These are phyloP conservation scores for Pseudevernia furfuracea DNA, from an alignment of 495 filamentous ascomycete species.

Conservation along the genomic window DNA sequence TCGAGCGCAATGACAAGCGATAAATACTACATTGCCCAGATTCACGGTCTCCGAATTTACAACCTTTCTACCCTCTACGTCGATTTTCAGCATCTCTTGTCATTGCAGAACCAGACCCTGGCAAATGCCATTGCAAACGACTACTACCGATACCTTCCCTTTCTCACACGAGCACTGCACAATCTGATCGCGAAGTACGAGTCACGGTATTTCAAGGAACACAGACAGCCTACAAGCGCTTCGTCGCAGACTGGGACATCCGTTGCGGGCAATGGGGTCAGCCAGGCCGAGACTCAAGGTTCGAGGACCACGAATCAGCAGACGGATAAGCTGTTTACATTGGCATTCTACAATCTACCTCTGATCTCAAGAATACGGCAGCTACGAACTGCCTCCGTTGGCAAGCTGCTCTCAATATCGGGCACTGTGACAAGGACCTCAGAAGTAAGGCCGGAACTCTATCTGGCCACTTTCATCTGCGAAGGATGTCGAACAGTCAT, in stretches of 20 bases:
- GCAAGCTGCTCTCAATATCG: constrained; percentile 86
- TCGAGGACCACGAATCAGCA: constrained; percentile 84
- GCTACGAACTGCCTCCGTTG: constrained; percentile 84
- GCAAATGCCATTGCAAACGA: constrained; percentile 77
- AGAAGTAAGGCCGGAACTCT: constrained; percentile 90
- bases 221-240: constrained; percentile 64
- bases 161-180: constrained; percentile 81
- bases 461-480: constrained; percentile 86
- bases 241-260: constrained; percentile 58
- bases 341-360: constrained; percentile 95
- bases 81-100: constrained; percentile 81
- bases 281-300: constrained; percentile 53
- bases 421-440: constrained; percentile 95
- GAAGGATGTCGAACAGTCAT: constrained; percentile 74
- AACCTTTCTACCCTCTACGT: constrained; percentile 94
- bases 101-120: constrained; percentile 61
- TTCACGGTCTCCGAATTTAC: constrained; percentile 78
- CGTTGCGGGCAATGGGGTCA: constrained; percentile 55
- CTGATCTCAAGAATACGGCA: constrained; percentile 86
- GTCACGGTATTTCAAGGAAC: constrained; percentile 84
- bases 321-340: constrained; percentile 89
- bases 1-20: constrained; percentile 72
- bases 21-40: constrained; percentile 94
- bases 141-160: constrained; percentile 94
- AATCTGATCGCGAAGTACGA: constrained; percentile 91